Base-by-base conservation (phyloP, 495 filamentous ascomycete species). In the Xylaria telfairii region DNA sequence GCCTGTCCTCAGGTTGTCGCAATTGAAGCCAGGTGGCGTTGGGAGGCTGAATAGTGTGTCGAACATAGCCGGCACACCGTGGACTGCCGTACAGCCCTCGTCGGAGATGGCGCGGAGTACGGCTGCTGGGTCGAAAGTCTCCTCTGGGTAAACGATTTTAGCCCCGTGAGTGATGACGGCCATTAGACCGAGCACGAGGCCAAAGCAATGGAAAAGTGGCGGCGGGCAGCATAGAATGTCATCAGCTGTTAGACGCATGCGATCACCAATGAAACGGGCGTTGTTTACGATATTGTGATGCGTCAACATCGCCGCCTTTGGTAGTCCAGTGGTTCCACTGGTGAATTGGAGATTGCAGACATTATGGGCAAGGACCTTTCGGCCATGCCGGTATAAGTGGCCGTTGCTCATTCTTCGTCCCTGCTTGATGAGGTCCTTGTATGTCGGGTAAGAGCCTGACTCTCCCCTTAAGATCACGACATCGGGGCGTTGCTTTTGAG, bases 41-140 rank as follows among this genome's bases (percentile, higher is more conserved):
- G 85, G 83, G 1, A 90, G 75, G n/a, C 78, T 77, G 53, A 92
- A 82, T 26, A 92, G 83, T 2, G 85, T 85, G 75, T 91, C 89
- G 73, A 93, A 90, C 90, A 93, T 93, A 42, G 91, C 90, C 0
- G 91, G 90, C 0, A 93, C 91, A 57, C 91, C 91, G 75, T 93
- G 90, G 1, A 92, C 81, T 0, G 89, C 91, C 0, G 91, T 92
- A 78, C 91, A 93, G 3, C 83, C 79, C 74, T 93, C 90, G 65
- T 87, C 82, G 44, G 85, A 82, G 51, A 93, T 84, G 61, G 90
- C 87, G 63, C 82, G 81, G 24, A 92, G 77, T 0, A 87, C 87
- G 0, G 88, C 87, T 19, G 80, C 74, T 8, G 90, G 81, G 71
- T 90, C 87, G 72, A 93, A 93, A 3, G 87, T 85, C 70, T 90